These are phyloP conservation scores for Cenococcum geophilum DNA, from an alignment of 495 filamentous ascomycete species.

Conservation along the genomic window DNA sequence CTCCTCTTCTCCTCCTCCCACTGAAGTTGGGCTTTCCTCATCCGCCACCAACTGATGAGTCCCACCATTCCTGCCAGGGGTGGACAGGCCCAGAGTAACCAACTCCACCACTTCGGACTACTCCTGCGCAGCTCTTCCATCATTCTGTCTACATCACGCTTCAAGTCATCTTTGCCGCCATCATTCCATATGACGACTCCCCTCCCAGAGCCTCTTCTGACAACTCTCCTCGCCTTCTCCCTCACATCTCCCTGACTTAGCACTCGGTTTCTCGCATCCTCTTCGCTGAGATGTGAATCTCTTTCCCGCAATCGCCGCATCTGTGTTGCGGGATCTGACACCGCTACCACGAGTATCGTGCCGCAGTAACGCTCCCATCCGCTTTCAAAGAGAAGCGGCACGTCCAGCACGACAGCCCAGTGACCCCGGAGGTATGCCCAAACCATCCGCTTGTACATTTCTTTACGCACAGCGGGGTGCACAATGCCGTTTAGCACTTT, in stretches of 20 bases:
- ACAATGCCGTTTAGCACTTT: slow-evolving; percentile 79
- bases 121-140: slow-evolving; percentile 53
- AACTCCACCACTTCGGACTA: slow-evolving; percentile 77
- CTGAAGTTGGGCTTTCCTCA: slow-evolving; percentile 56
- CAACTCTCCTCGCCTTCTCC: slow-evolving; percentile 68
- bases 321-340: slow-evolving; percentile 67
- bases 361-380: slow-evolving; percentile 76
- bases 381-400: slow-evolving; percentile 85
- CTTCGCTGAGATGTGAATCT: slow-evolving; percentile 62
- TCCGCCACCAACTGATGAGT: slow-evolving; percentile 60
- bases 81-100: slow-evolving; percentile 64
- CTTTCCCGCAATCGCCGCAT: slow-evolving; percentile 66
- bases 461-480: slow-evolving; percentile 75
- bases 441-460: slow-evolving; percentile 57
- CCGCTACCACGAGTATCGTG: slow-evolving; percentile 76
- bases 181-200: slow-evolving; percentile 90
- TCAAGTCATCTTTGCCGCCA: slow-evolving; percentile 59
- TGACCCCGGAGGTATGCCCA: slow-evolving; percentile 57
- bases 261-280: slow-evolving; percentile 80
- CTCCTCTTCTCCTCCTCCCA: slow-evolving; percentile 63
- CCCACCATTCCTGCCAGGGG: slow-evolving; percentile 61
- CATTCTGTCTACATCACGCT: slow-evolving; percentile 54
- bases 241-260: slow-evolving; percentile 74
- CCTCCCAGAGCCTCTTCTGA: slow-evolving; percentile 52
- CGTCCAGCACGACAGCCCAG: slow-evolving; percentile 88